These are phyloP conservation scores for Ashbya aceris DNA, from an alignment of 1,139 yeast genomes.

Conservation along the genomic window DNA sequence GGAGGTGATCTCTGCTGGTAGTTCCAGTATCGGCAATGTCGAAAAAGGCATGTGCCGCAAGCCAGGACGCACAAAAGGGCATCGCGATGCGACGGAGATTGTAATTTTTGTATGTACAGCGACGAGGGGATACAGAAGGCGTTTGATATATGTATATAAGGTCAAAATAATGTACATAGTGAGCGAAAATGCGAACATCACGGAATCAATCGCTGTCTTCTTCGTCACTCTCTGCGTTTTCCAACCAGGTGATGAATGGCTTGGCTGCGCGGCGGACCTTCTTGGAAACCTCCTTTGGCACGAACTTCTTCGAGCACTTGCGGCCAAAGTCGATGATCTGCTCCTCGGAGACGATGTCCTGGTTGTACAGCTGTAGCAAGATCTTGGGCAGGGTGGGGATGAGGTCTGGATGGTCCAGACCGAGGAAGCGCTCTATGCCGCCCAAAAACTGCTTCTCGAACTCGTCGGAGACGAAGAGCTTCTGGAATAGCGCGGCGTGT, in stretches of 20 bases:
- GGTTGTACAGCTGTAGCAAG: slow-evolving; percentile 69
- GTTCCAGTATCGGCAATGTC: too few relatives aligned
- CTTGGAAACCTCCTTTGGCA: slow-evolving; percentile 83
- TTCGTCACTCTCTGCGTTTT: slow-evolving; percentile 74
- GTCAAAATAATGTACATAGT: too few relatives aligned
- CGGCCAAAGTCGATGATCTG: slow-evolving; percentile 78
- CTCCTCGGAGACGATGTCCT: slow-evolving; percentile 78
- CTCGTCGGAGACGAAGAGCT: slow-evolving; percentile 54
- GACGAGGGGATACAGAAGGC: not conserved
- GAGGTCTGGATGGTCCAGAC: slow-evolving; percentile 70
- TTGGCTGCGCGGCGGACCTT: slow-evolving; percentile 95
- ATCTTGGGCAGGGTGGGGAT: slow-evolving; percentile 72
- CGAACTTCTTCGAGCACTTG: slow-evolving; percentile 86
- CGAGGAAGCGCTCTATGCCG: slow-evolving; percentile 89
- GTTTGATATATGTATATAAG: not conserved
- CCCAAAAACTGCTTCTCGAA: slow-evolving; percentile 88
- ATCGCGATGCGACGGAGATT: too few relatives aligned
- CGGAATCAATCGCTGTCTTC: slow-evolving; percentile 29
- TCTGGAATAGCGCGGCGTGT: slow-evolving; percentile 75
- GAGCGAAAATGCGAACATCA: too few relatives aligned
- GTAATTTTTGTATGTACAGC: too few relatives aligned
- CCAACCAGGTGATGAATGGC: slow-evolving; percentile 90
- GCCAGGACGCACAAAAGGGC: too few relatives aligned
- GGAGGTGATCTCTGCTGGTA: too few relatives aligned
- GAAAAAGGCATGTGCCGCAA: too few relatives aligned